These are phyloP conservation scores for Conidiobolus coronatus DNA, from an alignment of 371 early-diverging fungal species.

Conservation along the genomic window DNA sequence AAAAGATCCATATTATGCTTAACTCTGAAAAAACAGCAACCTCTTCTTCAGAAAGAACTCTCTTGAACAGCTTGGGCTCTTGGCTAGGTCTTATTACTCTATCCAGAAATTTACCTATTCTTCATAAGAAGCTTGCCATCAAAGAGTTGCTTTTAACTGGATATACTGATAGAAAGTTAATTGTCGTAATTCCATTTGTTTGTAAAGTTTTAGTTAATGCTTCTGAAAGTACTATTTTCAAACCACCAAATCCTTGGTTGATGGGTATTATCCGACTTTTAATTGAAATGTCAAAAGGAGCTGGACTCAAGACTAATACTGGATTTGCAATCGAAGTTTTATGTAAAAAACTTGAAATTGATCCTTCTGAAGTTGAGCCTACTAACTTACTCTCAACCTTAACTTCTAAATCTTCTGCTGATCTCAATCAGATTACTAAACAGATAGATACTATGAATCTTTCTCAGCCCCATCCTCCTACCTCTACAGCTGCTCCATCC, in stretches of 20 bases:
- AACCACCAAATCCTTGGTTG: slow-evolving; percentile 93
- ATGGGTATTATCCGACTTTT: slow-evolving; percentile 80
- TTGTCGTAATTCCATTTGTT: slow-evolving; percentile 93
- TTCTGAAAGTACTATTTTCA: slow-evolving; percentile 60
- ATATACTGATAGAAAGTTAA: slow-evolving; percentile 57
- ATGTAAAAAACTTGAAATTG: slow-evolving; percentile 70
- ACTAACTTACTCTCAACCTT: slow-evolving; percentile 44
- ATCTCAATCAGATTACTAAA: background rate
- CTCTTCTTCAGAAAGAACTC: slow-evolving; percentile 66
- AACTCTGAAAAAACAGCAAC: slow-evolving; percentile 82
- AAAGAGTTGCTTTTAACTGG: slow-evolving; percentile 87
- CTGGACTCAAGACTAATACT: slow-evolving; percentile 77
- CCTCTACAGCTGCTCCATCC: background rate
- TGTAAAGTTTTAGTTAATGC: slow-evolving; percentile 90
- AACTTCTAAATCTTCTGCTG: background rate
- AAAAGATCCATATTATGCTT: slow-evolving; percentile 62
- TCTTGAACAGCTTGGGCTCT: slow-evolving; percentile 82
- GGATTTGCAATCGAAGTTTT: slow-evolving; percentile 95
- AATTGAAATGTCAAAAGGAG: slow-evolving; percentile 77
- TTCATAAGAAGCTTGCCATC: slow-evolving; percentile 76
- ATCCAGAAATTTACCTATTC: slow-evolving; percentile 79
- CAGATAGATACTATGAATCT: background rate
- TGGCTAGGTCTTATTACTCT: slow-evolving; percentile 95
- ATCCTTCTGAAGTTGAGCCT: slow-evolving; percentile 63
- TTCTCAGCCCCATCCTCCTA: background rate